phyloP scores from a whole-genome alignment of 257 asterid species.

The Ajuga chamaepitys region DNA sequence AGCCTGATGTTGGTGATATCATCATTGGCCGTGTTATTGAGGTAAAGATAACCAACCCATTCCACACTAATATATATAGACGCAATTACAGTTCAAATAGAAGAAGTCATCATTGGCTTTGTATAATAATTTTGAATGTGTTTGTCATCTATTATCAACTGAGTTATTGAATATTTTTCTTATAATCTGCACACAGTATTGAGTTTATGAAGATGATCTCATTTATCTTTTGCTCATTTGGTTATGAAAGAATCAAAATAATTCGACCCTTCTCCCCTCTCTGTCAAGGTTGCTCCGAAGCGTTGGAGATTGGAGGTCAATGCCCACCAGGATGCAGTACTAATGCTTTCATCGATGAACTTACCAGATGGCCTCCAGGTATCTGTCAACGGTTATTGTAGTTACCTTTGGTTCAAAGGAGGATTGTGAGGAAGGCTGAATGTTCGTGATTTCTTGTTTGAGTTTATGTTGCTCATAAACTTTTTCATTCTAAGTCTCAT shows the following conservation, averaged over 20 bases:
- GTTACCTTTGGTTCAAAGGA: background rate
- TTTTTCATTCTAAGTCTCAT: background rate
- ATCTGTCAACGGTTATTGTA: background rate
- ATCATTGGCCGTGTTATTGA: slow-evolving; percentile 87
- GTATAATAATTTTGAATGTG: background rate
- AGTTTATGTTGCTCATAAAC: background rate
- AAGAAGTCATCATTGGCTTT: background rate
- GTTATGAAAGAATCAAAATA: background rate
- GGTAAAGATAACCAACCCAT: slow-evolving; percentile 31
- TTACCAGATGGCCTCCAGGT: slow-evolving; percentile 98
- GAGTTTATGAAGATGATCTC: background rate
- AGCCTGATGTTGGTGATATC: slow-evolving; percentile 91
- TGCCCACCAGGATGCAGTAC: slow-evolving; percentile 82
- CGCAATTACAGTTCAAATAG: background rate
- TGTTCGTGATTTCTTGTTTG: background rate
- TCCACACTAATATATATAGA: background rate
- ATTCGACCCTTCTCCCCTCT: background rate
- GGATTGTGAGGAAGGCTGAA: background rate
- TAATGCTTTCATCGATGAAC: slow-evolving; percentile 95
- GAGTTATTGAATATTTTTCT: background rate
- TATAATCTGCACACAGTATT: background rate
- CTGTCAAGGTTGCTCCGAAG: slow-evolving; percentile 75
- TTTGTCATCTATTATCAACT: background rate
- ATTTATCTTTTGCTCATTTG: no score
- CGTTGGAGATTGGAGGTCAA: slow-evolving; percentile 95